These are phyloP conservation scores for Aspergillus quadrilineatus DNA, from an alignment of 2,329 filamentous ascomycete species.

Conservation along the genomic window DNA sequence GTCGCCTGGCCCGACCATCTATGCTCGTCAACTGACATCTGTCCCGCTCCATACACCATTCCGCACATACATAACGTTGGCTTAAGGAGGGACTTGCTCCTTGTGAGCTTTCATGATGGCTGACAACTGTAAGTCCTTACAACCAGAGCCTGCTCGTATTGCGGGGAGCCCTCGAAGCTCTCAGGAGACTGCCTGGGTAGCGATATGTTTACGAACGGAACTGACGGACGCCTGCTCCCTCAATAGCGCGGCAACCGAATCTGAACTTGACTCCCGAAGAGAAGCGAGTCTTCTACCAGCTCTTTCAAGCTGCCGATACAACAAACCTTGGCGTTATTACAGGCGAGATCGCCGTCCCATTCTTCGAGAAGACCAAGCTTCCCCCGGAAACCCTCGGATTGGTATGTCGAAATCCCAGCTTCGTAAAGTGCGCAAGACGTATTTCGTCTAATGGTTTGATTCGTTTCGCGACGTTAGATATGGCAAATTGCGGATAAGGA, in stretches of 20 bases:
- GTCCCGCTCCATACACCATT: conserved; percentile 21
- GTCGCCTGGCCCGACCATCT: conserved; percentile 28
- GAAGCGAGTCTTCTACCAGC: conserved; percentile 88
- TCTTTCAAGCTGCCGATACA: conserved; percentile 89
- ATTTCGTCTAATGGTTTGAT: conserved; percentile 8
- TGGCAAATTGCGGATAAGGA: conserved; percentile 98
- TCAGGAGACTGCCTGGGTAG: conserved; percentile 28
- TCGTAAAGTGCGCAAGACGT: background rate
- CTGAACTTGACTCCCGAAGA: conserved; percentile 88
- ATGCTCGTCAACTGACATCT: conserved; percentile 29
- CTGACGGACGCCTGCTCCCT: conserved; percentile 23
- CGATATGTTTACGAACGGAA: conserved; percentile 19
- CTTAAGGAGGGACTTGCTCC: conserved; percentile 28
- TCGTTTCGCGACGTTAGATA: conserved; percentile 62
- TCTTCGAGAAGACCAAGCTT: conserved; percentile 94
- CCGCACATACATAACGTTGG: conserved; percentile 14
- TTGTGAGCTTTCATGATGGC: conserved; percentile 33
- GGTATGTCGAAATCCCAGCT: conserved; percentile 53
- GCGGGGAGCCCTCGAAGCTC: conserved; percentile 10
- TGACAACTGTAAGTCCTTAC: conserved; percentile 33
- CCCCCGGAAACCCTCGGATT: conserved; percentile 83
- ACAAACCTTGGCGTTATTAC: conserved; percentile 92
- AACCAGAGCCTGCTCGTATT: background rate
- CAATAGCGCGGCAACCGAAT: conserved; percentile 54
- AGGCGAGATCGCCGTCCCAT: conserved; percentile 92